Evolutionary conservation across 73 alveolate species (phyloP), one percentile per base, ranked within the genome.

Genomic region (Paramecium caudatum): DNA sequence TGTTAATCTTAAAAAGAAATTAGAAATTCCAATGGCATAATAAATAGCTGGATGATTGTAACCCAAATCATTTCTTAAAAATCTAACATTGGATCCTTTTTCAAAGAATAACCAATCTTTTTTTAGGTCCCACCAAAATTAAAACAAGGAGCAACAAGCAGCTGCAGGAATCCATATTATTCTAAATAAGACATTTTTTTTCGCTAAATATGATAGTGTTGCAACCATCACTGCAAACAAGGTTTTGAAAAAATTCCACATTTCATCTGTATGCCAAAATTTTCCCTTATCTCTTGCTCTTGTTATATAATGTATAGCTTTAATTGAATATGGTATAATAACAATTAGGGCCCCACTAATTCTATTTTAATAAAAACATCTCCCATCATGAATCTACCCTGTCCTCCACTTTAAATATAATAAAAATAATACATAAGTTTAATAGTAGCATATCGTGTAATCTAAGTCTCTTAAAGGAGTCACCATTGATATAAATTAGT

Each of bases 1-100:
- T 9, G 88, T 74, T 7, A 36, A 19, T 41, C 88, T 74, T 19
- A 74, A 74, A 39, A 74, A 74, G 23, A 74, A 43, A 17, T 74
- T 74, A 0, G 47, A 36, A 16, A 74, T 45, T 7, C 69, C 88
- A 39, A 74, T 19, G 19, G 32, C 16, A 23, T 74, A 74, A 45
- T 74, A 74, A 13, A 74, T 74, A 74, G 16, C 13, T 16, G 88
- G 88, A 39, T 74, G 43, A 41, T 74, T 74, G 10, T 41, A 74
- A 74, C 88, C 88, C 10, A 74, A 74, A 74, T 74, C 88, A 74
- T 74, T 74, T 4, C 88, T 74, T 45, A 74, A 21, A 74, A 74
- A 74, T 74, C 65, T 74, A 10, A 74, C 30, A 27, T 74, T 74
- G 1, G 88, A 41, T 8, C 65, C 65, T 41, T 37, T 15, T 12